A percentile compares a stretch with the other conserved stretches of the same genome.
These are phyloP conservation scores for Sporisorium exsertum DNA, from an alignment of 1,284 basidiomycete species.

Conservation along the genomic window DNA sequence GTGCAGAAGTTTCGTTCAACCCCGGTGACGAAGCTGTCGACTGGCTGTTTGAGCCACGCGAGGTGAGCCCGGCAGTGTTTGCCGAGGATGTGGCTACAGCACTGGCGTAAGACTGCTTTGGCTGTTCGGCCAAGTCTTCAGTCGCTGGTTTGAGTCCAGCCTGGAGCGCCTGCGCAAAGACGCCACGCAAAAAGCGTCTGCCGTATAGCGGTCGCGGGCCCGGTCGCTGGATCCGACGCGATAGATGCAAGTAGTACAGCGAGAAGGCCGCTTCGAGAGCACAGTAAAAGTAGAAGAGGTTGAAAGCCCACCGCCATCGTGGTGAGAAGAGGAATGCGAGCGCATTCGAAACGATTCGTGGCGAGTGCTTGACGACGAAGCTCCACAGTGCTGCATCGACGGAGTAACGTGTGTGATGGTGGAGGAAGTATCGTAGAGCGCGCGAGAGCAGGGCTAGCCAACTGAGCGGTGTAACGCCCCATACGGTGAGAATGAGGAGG, in stretches of 20 bases:
- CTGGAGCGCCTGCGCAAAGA: slow-evolving; percentile 50
- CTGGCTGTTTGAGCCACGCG: slow-evolving; percentile 6
- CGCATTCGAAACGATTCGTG: slow-evolving; percentile 1
- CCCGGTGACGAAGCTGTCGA: background rate
- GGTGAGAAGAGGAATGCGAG: slow-evolving; percentile 12
- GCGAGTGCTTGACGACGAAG: slow-evolving; percentile 10
- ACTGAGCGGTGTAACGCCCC: slow-evolving; percentile 57
- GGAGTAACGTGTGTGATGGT: slow-evolving; percentile 11
- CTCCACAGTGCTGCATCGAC: slow-evolving; percentile 17
- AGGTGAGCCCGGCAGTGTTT: background rate
- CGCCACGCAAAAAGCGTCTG: slow-evolving; percentile 40
- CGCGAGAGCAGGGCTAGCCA: slow-evolving; percentile 48
- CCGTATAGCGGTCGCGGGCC: slow-evolving; percentile 47
- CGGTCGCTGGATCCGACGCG: slow-evolving; percentile 43
- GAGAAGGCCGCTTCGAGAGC: slow-evolving; percentile 55
- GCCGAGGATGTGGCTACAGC: slow-evolving; percentile 14
- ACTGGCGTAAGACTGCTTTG: slow-evolving; percentile 20
- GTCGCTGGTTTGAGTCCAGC: slow-evolving; percentile 39
- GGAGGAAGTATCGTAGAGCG: slow-evolving; percentile 10
- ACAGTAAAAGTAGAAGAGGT: slow-evolving; percentile 40
- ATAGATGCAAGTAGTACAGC: slow-evolving; percentile 55
- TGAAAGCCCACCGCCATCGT: slow-evolving; percentile 21
- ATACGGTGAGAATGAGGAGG: slow-evolving; percentile 49
- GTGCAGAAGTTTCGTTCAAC: slow-evolving; percentile 11
- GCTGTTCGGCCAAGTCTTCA: background rate